Evolutionary conservation across 495 filamentous ascomycete genomes (phyloP).

Genomic region (Trichoderma orchidacearum): DNA sequence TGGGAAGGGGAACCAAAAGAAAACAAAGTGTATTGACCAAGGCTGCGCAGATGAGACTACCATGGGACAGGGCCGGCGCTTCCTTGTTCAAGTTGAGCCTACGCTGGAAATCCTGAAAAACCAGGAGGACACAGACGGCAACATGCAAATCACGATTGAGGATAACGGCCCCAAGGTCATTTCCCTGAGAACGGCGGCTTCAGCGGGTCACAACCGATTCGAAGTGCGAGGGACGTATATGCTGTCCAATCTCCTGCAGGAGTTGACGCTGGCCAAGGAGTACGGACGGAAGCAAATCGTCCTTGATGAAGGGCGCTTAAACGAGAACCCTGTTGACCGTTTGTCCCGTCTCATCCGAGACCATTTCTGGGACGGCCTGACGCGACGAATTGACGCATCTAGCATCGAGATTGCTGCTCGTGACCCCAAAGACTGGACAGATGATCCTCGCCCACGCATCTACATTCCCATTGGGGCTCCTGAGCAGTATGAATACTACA

Average conservation of each 20-base stretch:
- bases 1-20: neutral
- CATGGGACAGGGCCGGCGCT: conserved; percentile 42
- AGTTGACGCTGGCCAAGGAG: conserved; percentile 78
- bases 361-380: conserved; percentile 82
- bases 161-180: conserved; percentile 85
- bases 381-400: conserved; percentile 72
- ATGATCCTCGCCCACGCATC: conserved; percentile 76
- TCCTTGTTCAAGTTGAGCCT: conserved; percentile 63
- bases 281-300: conserved; percentile 73
- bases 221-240: conserved; percentile 91
- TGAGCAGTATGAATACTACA: conserved; percentile 83
- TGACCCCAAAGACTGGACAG: conserved; percentile 87
- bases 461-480: conserved; percentile 78
- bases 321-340: conserved; percentile 83
- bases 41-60: neutral
- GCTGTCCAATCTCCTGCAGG: conserved; percentile 88
- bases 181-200: conserved; percentile 71
- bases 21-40: neutral
- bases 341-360: conserved; percentile 73
- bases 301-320: conserved; percentile 74
- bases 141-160: conserved; percentile 94
- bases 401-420: conserved; percentile 73
- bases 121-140: conserved; percentile 80
- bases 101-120: conserved; percentile 58
- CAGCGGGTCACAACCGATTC: conserved; percentile 67